Evolutionary conservation across 345 rosid species (phyloP), one percentile per base, ranked within the genome.

Genomic region (Corchorus capsularis): DNA sequence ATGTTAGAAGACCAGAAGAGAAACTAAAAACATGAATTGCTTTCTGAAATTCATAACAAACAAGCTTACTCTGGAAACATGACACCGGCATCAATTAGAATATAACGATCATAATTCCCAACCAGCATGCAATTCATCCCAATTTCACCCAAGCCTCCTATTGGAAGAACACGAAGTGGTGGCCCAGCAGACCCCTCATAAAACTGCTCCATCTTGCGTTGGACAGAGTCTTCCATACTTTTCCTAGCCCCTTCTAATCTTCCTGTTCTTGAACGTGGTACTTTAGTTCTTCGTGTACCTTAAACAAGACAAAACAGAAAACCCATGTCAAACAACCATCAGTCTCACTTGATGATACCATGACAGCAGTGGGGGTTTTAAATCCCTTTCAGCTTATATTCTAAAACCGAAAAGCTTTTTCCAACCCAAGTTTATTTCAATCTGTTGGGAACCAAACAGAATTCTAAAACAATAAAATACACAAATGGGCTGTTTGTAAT

Each of bases 41-140:
- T 15, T 67, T 54, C 49, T 9, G 27, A 52, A 65, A 13, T 35
- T 35, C 14, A 43, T 72, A 37, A 27, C 14, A n/a, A 14, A 65
- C n/a, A 16, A 68, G 69, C 98, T 92, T 85, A 96, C 99, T 92
- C 99, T 16, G 99, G 98, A 86, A 93, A 96, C 99, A 96, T 96
- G 47, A 96, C 86, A 78, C 99, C 98, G 2, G 97, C 97, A 75
- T 96, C 99, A 39, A 96, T 91, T 69, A 96, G 79, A 74, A 96
- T 92, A 83, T 96, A 96, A 49, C 98, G 94, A 81, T 96, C 99
- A 74, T 82, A 86, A 78, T 96, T 86, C 72, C 99, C 99, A 75
- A 96, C 98, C 79, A 96, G 98, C 99, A 96, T 96, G 85, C 99
- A 96, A 72, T 96, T 96, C 99, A 96, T 96, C 76, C 99, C 99